Evolutionary conservation across 2,329 filamentous ascomycete genomes (phyloP), one percentile per base, ranked within the genome.

Genomic region (Myrmaecium sp.): DNA sequence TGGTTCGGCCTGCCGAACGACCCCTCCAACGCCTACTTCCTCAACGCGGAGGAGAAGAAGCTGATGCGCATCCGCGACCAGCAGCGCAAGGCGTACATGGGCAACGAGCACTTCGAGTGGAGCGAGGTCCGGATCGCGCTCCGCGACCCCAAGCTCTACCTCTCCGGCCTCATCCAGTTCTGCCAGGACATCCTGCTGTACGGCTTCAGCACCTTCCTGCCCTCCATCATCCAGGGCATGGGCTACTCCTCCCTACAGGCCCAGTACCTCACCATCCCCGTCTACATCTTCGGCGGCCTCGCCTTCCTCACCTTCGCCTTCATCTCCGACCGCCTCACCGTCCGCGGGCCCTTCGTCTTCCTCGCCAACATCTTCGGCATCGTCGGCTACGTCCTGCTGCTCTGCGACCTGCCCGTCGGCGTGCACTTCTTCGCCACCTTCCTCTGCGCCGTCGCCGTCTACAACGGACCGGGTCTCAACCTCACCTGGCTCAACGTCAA

Each of bases 131-230:
- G 43, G 21, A 57, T 56, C 13, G 60, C 55, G 0, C 32, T 64
- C 5, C 44, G 40, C 8, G 66, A 69, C 30, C 56, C 57, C 1
- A 69, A 69, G 36, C 39, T 66, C 3, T 62, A 59, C 29, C 43
- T 67, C 23, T 63, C 33, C 30, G 57, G 54, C 4, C 33, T 44
- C 14, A 60, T 60, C 11, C 60, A 65, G 24, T 65, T 67, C 39
- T 64, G 59, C 26, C 55, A 61, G 30, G 59, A 64, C 30, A 60
- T 62, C 14, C 43, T 64, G 22, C 49, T 64, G 1, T 69, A 66
- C 37, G 65, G 64, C n/a, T 68, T 69, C 42, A 61, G 56, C 34
- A 69, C 63, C 6, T 70, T 70, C 39, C 45, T 69, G 4, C 67
- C 67, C 2, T 58, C 58, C 2, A 69, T 72, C 34, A 50, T 70